Base-by-base conservation (phyloP, 805 yeast species). In the Candida cerambycidarum region DNA sequence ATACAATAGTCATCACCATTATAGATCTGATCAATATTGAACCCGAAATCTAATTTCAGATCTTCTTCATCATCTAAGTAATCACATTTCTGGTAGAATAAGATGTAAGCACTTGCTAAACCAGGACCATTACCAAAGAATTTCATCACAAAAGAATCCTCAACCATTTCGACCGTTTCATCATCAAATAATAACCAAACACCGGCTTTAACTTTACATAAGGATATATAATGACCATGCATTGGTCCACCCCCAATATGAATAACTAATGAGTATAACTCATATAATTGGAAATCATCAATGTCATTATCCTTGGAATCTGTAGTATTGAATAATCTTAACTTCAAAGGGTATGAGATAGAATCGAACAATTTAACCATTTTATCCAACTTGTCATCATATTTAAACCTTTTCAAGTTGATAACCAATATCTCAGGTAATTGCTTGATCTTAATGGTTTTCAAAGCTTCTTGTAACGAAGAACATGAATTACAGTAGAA, bases 221-320 rank as follows among this genome's bases (percentile, higher is more conserved):
- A 68, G 0, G 96, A 77, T 8, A 93, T 92, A 61, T 93, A 93
- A 60, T 93, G 99, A 0, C 99, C 99, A 64, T 90, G 97, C 68
- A 89, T 89, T 1, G 98, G 97, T 0, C 98, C 97, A 3, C 97
- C 95, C 5, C 99, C 99, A 52, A 93, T 82, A 58, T 93, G 99
- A 9, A 93, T 89, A 10, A 93, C 93, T 32, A 92, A 82, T 0
- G 92, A 88, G 48, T 81, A 84, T 39, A 93, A 66, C 54, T 90
- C 96, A 56, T 89, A 93, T 14, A 82, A 70, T 9, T 60, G 53
- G 41, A 61, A 61, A 23, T 61, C 63, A 23, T 61, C 63, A 53
- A 78, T 79, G 4, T 36, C 36, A 3, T 37, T 42, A 8, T 40
- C 40, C n/a, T 32, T 38, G 24, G 38, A n/a, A 12, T 51, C 49